Conservation (phyloP, 208 protist genomes). For the Wallacemonas sp. region DNA sequence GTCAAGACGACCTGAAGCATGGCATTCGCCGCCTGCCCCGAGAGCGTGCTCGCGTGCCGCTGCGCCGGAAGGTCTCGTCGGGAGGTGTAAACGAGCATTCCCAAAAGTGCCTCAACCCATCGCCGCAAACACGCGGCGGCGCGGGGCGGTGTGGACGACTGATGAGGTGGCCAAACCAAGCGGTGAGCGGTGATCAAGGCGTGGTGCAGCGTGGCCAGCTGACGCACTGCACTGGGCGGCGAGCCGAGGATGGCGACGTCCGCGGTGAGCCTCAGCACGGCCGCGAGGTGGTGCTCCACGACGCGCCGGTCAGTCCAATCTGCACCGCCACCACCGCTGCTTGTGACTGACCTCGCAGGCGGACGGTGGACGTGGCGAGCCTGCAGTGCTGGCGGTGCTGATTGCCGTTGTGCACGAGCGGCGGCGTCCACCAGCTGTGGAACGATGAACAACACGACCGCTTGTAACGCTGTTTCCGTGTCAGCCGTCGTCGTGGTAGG, state of each 20-base stretch:
- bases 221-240: slow-evolving; percentile 32
- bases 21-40: not conserved
- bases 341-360: too few relatives aligned
- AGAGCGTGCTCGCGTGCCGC: not conserved
- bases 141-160: too few relatives aligned
- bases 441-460: slow-evolving; percentile 13
- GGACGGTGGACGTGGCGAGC: not conserved
- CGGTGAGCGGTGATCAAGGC: slow-evolving; percentile 33
- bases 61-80: not conserved
- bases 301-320: not conserved
- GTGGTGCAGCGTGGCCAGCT: slow-evolving; percentile 61
- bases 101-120: not conserved
- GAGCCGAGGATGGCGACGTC: slow-evolving; percentile 33
- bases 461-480: slow-evolving; percentile 22
- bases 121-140: too few relatives aligned
- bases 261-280: slow-evolving; percentile 35
- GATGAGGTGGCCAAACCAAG: too few relatives aligned
- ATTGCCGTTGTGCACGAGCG: not conserved
- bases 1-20: not conserved
- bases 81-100: not conserved
- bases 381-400: not conserved
- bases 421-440: slow-evolving; percentile 20
- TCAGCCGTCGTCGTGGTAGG: slow-evolving; percentile 1
- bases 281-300: slow-evolving; percentile 19
- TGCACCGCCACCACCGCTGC: not conserved